Conservation (phyloP, 768 basidiomycete genomes). For the Chalciporus piperatus region DNA sequence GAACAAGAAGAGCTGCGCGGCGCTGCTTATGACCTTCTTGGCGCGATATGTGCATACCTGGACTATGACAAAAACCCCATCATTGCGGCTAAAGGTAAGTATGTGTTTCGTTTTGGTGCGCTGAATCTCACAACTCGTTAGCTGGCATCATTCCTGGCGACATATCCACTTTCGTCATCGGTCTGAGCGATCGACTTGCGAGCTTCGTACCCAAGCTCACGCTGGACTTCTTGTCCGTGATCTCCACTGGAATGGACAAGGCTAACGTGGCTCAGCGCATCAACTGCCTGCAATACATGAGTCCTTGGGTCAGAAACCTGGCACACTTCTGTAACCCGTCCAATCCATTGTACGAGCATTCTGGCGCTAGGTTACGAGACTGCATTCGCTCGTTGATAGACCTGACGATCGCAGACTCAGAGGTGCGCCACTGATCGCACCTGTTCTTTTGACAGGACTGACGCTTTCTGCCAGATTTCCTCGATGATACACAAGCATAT, state of each 20-base stretch:
- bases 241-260: conserved; percentile 61
- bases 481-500: conserved; percentile 67
- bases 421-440: conserved; percentile 43
- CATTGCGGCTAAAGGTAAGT: conserved; percentile 64
- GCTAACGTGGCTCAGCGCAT: conserved; percentile 52
- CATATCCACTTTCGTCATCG: conserved; percentile 55
- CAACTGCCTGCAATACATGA: conserved; percentile 76
- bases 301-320: conserved; percentile 87
- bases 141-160: conserved; percentile 73
- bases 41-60: conserved; percentile 73
- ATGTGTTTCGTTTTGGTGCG: neutral
- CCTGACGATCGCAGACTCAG: conserved; percentile 66
- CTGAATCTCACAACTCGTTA: conserved; percentile 25
- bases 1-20: conserved; percentile 74
- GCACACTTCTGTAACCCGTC: conserved; percentile 67
- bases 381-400: conserved; percentile 79
- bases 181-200: conserved; percentile 70
- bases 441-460: neutral
- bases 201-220: conserved; percentile 78
- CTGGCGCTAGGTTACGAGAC: conserved; percentile 74
- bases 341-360: conserved; percentile 63
- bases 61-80: conserved; percentile 72
- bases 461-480: conserved; percentile 47
- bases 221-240: conserved; percentile 86
- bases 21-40: conserved; percentile 77